Percentiles rank a stretch among this genome's conserved stretches.
Evolutionary conservation across 345 rosid species (phyloP).

Genomic region (Hibiscus mutabilis): DNA sequence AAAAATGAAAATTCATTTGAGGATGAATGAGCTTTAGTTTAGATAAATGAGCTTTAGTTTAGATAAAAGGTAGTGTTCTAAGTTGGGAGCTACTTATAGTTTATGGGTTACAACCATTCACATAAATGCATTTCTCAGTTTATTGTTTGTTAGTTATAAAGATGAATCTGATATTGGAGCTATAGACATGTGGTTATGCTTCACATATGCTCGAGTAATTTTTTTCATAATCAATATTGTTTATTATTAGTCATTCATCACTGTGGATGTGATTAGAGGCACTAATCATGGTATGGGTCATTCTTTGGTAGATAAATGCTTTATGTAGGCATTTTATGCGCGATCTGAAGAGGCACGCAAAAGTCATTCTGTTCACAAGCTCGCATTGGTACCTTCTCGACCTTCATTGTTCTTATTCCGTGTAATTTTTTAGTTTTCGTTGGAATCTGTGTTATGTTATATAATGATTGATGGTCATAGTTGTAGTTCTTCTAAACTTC

Average conservation of each 20-base stretch:
- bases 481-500: background rate
- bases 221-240: background rate
- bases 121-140: background rate
- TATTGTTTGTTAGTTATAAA: background rate
- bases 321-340: slow-evolving; percentile 91
- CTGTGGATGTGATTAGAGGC: background rate
- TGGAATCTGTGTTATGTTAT: background rate
- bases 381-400: slow-evolving; percentile 59
- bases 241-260: background rate
- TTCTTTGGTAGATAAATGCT: slow-evolving; percentile 62
- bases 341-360: slow-evolving; percentile 89
- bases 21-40: background rate
- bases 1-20: background rate
- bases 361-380: slow-evolving; percentile 91
- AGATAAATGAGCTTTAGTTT: background rate
- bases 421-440: background rate
- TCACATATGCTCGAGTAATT: background rate
- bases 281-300: background rate
- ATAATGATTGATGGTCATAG: background rate
- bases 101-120: background rate
- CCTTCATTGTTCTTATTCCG: background rate
- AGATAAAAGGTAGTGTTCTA: background rate
- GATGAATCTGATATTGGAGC: background rate
- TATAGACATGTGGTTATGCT: background rate
- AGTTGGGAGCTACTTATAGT: background rate